These are phyloP conservation scores for Hericium coralloides DNA, from an alignment of 768 basidiomycete genomes.

Conservation along the genomic window DNA sequence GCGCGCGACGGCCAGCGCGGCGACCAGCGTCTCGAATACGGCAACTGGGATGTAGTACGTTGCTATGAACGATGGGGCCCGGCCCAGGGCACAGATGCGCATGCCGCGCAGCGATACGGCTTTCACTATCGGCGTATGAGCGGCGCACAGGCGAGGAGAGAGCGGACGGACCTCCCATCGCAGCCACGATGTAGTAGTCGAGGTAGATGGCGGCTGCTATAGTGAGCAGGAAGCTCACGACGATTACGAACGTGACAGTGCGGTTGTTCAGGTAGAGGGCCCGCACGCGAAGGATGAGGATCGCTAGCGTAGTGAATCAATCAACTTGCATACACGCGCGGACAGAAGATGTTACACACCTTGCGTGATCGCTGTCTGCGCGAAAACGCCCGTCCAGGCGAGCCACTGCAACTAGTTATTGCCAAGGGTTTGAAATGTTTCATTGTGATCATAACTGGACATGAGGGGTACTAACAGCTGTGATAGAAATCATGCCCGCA, in stretches of 20 bases:
- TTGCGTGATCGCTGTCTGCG: background rate
- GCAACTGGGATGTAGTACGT: background rate
- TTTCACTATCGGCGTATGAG: too few relatives aligned
- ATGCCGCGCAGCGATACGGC: too few relatives aligned
- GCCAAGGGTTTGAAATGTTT: background rate
- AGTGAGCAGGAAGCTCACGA: background rate
- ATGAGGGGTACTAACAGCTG: too few relatives aligned
- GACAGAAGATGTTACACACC: background rate
- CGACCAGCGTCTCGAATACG: background rate
- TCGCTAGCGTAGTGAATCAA: background rate
- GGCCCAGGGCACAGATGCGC: background rate
- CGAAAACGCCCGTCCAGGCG: background rate
- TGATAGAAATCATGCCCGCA: too few relatives aligned
- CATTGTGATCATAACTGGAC: too few relatives aligned
- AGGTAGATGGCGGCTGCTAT: background rate
- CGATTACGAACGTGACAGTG: background rate
- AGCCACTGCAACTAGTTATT: background rate
- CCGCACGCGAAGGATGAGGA: background rate
- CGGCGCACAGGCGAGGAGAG: too few relatives aligned
- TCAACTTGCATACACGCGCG: too few relatives aligned
- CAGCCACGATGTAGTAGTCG: too few relatives aligned
- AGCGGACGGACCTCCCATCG: too few relatives aligned
- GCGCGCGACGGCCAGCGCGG: background rate
- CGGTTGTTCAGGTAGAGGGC: background rate
- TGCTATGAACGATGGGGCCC: background rate